Evolutionary conservation across 345 rosid genomes (phyloP), one percentile per base, ranked within the genome.

Genomic region (Eucalyptus pauciflora): DNA sequence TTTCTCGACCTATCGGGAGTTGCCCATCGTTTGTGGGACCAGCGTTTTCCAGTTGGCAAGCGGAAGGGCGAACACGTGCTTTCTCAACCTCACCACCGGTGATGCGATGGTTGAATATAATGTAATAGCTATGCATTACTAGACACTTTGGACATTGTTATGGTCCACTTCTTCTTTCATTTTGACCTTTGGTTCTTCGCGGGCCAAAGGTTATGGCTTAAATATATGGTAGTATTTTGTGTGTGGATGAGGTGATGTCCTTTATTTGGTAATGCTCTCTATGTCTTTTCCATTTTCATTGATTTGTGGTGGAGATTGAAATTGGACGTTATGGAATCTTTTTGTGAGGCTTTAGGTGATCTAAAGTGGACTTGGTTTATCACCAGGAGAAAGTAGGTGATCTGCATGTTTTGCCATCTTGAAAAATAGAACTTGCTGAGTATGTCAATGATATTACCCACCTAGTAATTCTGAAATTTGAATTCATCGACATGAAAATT

Each of bases 101-200:
- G 94, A 95, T 91, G 99, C 96, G 43, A 90, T 94, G 7, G 95
- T 95, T 88, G 95, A 91, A 80, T 96, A 94, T 88, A 96, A 97
- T 81, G 96, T 94, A 58, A 94, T 96, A 1, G 87, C 95, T 37
- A 50, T 93, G 86, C 96, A 95, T 76, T 94, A 91, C 87, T n/a
- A 17, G 45, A 33, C 24, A 69, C 80, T 69, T 69, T 17, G 24
- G 43, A 33, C 80, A 69, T 62, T 69, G 80, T 69, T 17, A 16
- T 33, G 10, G 80, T 33, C 24, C 13, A 17, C 80, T 69, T 69
- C 80, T 31, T 69, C 20, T 43, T 16, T 69, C 54, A 51, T 33
- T 51, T 69, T 69, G 80, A 16, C 45, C 25, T 17, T 33, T 33
- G 79, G 80, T 69, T 33, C 20, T 9, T 9, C 16, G 80, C 25